Evolutionary conservation across 176 grass and related monocot genomes (phyloP), one percentile per base, ranked within the genome.

Genomic region (Pharus latifolius): DNA sequence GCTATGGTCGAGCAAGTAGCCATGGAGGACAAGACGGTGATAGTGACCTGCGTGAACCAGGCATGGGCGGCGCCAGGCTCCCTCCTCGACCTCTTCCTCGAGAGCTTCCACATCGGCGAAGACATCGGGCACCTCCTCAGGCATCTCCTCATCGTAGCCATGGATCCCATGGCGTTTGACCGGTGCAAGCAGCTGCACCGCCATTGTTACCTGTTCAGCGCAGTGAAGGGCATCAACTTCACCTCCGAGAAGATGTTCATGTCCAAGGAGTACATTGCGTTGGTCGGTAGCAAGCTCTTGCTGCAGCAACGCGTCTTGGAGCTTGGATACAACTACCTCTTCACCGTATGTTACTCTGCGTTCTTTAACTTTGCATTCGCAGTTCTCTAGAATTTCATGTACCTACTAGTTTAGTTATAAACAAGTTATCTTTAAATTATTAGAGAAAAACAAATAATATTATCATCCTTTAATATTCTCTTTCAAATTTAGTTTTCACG

Each of bases 261-360:
- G 52, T 81, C 85, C 41, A 65, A 12, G 3, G 92, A 82, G 14
- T 96, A 92, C 61, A 67, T 92, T 2, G 88, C 89, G 70, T 73
- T 92, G 9, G 89, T 92, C 3, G 89, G 92, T 88, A 84, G 63
- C 80, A 87, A 92, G 86, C 57, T 96, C 1, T 69, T 45, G 74
- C 84, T 96, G 11, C 86, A 92, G 54, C 76, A 75, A 15, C 77
- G 48, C 3, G 45, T 96, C 10, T 86, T 96, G 1, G 64, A 90
- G 77, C 86, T 87, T 55, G 93, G 93, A n/a, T 92, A 96, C 65
- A 66, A 40, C 68, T 96, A 92, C 78, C 48, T 92, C 58, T 96
- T 92, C 77, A 82, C 92, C 0, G 84, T 91, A 6, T 7, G 19
- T 14, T n/a, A n/a, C n/a, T n/a, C n/a, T n/a, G n/a, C n/a, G n/a